phyloP scores from a whole-genome alignment of 73 alveolate genomes.

The Durusdinium trenchii region DNA sequence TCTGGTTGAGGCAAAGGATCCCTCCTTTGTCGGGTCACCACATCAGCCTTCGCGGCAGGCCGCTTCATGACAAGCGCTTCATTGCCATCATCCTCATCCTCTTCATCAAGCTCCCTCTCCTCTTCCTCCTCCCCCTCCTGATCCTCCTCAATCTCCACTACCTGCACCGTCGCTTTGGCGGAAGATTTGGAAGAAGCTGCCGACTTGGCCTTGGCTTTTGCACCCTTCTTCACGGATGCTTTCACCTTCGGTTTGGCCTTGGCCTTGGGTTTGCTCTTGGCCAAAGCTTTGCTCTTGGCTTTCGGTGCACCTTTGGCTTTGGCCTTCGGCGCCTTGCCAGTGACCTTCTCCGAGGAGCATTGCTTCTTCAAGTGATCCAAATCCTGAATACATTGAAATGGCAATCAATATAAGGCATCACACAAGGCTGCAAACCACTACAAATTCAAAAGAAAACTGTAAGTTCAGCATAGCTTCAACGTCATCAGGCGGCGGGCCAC shows the following conservation, averaged over 20 bases:
- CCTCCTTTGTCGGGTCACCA: neutral
- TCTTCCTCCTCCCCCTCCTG: too few relatives aligned
- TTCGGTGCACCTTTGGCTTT: neutral
- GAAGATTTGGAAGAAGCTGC: neutral
- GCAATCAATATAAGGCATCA: too few relatives aligned
- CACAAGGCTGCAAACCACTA: neutral
- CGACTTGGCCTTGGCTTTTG: neutral
- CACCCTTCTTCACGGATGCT: neutral
- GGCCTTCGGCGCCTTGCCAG: neutral
- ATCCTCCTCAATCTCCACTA: too few relatives aligned
- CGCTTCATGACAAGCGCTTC: too few relatives aligned
- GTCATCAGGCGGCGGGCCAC: neutral
- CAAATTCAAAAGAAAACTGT: neutral
- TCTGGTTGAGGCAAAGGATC: neutral
- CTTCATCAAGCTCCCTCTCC: neutral
- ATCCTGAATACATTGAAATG: neutral
- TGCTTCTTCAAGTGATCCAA: neutral
- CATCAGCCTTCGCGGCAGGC: neutral
- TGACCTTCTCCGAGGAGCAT: neutral
- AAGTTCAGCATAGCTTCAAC: neutral
- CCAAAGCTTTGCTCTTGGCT: neutral
- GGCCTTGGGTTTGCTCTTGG: neutral
- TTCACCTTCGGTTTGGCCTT: neutral
- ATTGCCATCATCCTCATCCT: neutral
- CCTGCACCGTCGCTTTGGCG: too few relatives aligned